These are phyloP conservation scores for Ceratocystis smalleyi DNA, from an alignment of 2,329 filamentous ascomycete genomes.

Conservation along the genomic window DNA sequence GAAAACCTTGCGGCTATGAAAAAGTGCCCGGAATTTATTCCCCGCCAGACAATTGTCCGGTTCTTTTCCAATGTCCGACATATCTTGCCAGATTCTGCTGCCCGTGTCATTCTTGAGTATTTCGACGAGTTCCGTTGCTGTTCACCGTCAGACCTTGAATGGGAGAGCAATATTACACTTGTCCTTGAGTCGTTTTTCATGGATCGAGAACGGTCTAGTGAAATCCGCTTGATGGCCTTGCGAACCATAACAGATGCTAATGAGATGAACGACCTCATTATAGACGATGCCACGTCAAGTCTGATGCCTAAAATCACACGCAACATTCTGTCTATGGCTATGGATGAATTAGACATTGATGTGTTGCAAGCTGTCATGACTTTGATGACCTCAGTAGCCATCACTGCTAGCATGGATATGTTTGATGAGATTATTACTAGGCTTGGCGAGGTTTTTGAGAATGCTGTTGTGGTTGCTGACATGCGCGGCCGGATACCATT, in stretches of 20 bases:
- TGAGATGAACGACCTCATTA: conserved; percentile 41
- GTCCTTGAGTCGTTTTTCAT: conserved; percentile 49
- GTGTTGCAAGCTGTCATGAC: conserved; percentile 50
- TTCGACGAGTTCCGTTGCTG: conserved; percentile 55
- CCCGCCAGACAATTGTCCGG: conserved; percentile 48
- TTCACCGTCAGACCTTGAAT: conserved; percentile 53
- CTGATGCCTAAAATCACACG: conserved; percentile 43
- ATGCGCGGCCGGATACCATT: conserved; percentile 13
- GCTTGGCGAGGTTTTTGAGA: conserved; percentile 14
- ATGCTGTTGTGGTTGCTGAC: conserved; percentile 8
- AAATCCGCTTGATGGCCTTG: conserved; percentile 47
- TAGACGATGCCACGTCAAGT: conserved; percentile 42
- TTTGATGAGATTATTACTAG: conserved; percentile 38
- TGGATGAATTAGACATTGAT: conserved; percentile 45
- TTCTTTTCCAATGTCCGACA: conserved; percentile 49
- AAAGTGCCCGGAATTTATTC: conserved; percentile 39
- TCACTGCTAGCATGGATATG: conserved; percentile 40
- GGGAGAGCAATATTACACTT: conserved; percentile 47
- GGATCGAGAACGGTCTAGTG: conserved; percentile 42
- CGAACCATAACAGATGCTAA: conserved; percentile 44
- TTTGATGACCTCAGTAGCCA: conserved; percentile 49
- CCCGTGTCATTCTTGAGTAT: conserved; percentile 48
- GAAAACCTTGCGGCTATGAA: conserved; percentile 32
- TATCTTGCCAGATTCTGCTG: conserved; percentile 48
- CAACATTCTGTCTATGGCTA: conserved; percentile 44